These are phyloP conservation scores for Colletotrichum lentis DNA, from an alignment of 2,329 filamentous ascomycete species.

Conservation along the genomic window DNA sequence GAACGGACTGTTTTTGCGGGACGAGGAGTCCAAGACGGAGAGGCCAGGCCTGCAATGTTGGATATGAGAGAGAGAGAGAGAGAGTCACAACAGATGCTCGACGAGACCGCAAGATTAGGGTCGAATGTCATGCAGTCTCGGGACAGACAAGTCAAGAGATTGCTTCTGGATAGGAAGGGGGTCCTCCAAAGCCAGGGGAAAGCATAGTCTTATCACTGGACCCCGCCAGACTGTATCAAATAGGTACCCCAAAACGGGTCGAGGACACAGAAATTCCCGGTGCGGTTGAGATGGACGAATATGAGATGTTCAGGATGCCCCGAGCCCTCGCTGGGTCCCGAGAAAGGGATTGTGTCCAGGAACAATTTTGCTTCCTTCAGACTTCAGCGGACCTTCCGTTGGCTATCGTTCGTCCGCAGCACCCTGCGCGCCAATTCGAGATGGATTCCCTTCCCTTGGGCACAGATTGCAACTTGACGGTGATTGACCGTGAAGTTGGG, in stretches of 20 bases:
- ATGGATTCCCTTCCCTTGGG: constrained; percentile 15
- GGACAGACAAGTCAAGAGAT: not conserved
- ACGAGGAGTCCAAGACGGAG: constrained; percentile 6
- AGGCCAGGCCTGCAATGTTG: constrained; percentile 7
- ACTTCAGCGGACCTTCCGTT: constrained; percentile 5
- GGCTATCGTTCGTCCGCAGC: constrained; percentile 23
- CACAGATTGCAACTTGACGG: not conserved
- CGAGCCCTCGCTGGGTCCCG: not conserved
- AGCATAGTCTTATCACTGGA: not conserved
- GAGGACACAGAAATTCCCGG: constrained; percentile 1
- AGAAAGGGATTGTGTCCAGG: not conserved
- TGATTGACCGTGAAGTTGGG: constrained; percentile 26
- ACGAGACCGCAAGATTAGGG: not conserved
- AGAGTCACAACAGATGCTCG: not conserved
- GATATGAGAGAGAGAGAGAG: not conserved
- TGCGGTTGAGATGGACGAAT: not conserved
- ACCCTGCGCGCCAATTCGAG: constrained; percentile 7
- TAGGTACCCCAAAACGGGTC: not conserved
- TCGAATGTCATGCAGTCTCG: constrained; percentile 8
- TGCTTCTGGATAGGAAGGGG: constrained; percentile 10
- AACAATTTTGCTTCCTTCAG: not conserved
- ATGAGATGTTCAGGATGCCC: not conserved
- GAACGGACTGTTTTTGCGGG: constrained; percentile 7
- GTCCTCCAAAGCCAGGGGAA: not conserved
- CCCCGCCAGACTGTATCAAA: constrained; percentile 14